Evolutionary conservation across 371 early-diverging fungal species (phyloP).

Genomic region (Haplosporangium sp.): DNA sequence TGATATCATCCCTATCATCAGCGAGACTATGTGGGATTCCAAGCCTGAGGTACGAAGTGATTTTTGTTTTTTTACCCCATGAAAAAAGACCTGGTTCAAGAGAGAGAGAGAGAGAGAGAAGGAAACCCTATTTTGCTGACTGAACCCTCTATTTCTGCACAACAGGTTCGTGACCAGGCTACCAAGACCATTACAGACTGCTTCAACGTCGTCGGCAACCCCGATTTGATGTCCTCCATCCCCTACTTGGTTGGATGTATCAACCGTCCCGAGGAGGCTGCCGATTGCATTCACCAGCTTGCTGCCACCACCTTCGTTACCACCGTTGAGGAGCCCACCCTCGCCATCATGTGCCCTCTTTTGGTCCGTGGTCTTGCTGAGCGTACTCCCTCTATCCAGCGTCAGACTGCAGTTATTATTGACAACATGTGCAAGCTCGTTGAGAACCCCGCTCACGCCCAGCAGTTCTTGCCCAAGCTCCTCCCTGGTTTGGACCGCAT

Average conservation of each 20-base stretch:
- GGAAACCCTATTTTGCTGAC: not conserved
- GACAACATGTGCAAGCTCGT: conserved; percentile 91
- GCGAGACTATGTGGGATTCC: conserved; percentile 84
- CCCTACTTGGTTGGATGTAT: conserved; percentile 72
- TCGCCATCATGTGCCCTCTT: conserved; percentile 87
- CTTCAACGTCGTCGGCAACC: conserved; percentile 66
- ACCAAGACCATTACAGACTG: conserved; percentile 11
- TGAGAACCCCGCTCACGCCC: conserved; percentile 81
- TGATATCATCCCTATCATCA: conserved; percentile 78
- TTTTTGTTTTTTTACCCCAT: not conserved
- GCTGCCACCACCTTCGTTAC: conserved; percentile 81
- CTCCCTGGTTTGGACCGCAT: conserved; percentile 82
- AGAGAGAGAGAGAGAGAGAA: too few species aligned
- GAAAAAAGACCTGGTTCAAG: too few species aligned
- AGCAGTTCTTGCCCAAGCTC: conserved; percentile 85
- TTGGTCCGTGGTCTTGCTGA: conserved; percentile 80
- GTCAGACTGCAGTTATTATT: conserved; percentile 85
- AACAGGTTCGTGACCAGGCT: not conserved
- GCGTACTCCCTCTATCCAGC: conserved; percentile 72
- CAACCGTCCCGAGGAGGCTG: conserved; percentile 72
- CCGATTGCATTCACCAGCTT: conserved; percentile 72
- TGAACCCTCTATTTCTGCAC: not conserved
- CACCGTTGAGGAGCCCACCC: conserved; percentile 81
- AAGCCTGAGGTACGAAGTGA: conserved; percentile 67
- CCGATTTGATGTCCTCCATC: conserved; percentile 74